phyloP scores from a whole-genome alignment of 495 filamentous ascomycete genomes.

The Podospora sp. region DNA sequence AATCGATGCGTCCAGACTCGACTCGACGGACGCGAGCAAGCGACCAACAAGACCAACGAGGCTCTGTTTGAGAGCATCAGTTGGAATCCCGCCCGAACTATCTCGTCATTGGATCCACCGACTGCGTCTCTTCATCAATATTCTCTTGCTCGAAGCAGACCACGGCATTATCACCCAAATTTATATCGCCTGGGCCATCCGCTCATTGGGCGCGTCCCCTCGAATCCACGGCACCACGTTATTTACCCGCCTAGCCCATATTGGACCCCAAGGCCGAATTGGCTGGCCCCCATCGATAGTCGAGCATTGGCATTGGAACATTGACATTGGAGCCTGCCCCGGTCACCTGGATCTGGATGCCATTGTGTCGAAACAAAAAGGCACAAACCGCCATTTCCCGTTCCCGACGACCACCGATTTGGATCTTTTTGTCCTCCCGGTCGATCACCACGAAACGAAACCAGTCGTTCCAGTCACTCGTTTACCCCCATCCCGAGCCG shows the following conservation, averaged over 20 bases:
- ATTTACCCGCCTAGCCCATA: conserved; percentile 44
- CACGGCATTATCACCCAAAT: conserved; percentile 39
- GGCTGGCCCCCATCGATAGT: not conserved
- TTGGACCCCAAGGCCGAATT: conserved; percentile 16
- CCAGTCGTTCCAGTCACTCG: conserved; percentile 16
- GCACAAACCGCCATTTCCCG: conserved; percentile 7
- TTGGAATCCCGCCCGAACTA: not conserved
- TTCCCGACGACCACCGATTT: conserved; percentile 25
- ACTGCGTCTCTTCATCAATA: not conserved
- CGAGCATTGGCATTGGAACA: not conserved
- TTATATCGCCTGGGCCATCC: conserved; percentile 21
- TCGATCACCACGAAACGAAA: conserved; percentile 22
- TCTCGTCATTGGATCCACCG: not conserved
- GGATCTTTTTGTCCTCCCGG: conserved; percentile 29
- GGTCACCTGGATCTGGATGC: conserved; percentile 22
- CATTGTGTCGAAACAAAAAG: conserved; percentile 9
- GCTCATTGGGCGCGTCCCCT: conserved; percentile 33
- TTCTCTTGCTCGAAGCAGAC: conserved; percentile 20
- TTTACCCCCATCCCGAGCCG: conserved; percentile 17
- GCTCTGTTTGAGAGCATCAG: not conserved
- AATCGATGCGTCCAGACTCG: not conserved
- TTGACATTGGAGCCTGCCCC: conserved; percentile 1
- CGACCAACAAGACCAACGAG: not conserved
- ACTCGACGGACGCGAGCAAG: not conserved
- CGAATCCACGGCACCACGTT: conserved; percentile 29